Base-by-base conservation (phyloP, 2,329 filamentous ascomycete species). In the Pseudogymnoascus verrucosus region DNA sequence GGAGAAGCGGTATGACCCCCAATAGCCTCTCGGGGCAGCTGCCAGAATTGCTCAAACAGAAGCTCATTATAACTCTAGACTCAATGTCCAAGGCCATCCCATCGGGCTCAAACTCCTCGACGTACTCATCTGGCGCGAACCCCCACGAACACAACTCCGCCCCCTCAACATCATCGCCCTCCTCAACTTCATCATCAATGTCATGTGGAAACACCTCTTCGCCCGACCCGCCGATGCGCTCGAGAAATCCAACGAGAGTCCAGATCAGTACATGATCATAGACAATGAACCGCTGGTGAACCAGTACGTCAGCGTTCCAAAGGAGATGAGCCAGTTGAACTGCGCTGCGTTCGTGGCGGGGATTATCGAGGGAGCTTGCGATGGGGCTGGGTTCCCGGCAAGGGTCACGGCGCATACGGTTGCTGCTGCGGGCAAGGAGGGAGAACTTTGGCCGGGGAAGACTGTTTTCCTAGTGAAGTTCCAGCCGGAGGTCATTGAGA, bases 261-360 rank as follows among this genome's bases (percentile, higher is more conserved):
- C 91, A 7, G 91, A 95, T 70, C 93, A 98, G 79, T 99, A 98
- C 81, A 98, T 99, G 93, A 95, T 99, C 71, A 91, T 93, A 71
- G 95, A 99, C 78, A 98, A 99, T 77, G 95, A 98, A 75, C 95
- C 95, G 21, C 82, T 98, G 61, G 93, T 98, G 40, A 98, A 97
- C 77, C 88, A 89, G 67, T 98, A 95, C 78, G 89, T 99, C 73
- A 91, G 87, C 71, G 89, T 98, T 62, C 95, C 95, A 14, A 89
- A 89, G 72, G 95, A 99, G 78, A 96, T 99, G 90, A 92, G 85
- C 77, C 90, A 95, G 83, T 82, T 99, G 72, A 98, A 97, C 76
- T 97, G 93, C 76, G 95, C 93, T 16, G 95, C 95, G 8, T 99
- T 90, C 74, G 92, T 96, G 19, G 95, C 95, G 0, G 95, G 95